phyloP scores from a whole-genome alignment of 23 red algal species.

The Gracilaria gracilis region DNA sequence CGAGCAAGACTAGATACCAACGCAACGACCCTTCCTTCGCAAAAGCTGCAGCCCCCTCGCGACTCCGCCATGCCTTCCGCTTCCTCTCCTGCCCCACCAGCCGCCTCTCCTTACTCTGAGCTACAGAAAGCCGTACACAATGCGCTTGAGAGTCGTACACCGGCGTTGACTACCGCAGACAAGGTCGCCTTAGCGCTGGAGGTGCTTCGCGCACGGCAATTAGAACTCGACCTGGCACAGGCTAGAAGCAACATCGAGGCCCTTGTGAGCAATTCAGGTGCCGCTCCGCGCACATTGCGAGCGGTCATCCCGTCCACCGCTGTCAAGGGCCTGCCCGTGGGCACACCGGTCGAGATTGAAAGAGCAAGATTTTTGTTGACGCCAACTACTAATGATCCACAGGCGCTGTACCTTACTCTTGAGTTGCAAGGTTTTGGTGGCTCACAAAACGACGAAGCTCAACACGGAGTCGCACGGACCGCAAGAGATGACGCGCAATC shows the following conservation, averaged over 20 bases:
- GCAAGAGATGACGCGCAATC: conserved; percentile 32
- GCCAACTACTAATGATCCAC: conserved; percentile 56
- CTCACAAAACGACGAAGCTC: background rate
- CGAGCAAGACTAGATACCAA: background rate
- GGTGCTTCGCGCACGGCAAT: conserved; percentile 56
- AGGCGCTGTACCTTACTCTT: conserved; percentile 59
- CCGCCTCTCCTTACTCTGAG: conserved; percentile 37
- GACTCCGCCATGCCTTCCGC: background rate
- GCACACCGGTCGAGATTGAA: conserved; percentile 48
- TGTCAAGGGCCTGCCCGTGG: conserved; percentile 44
- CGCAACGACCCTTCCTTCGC: conserved; percentile 13
- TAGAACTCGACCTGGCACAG: conserved; percentile 66
- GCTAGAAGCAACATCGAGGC: conserved; percentile 59
- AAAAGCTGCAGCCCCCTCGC: background rate
- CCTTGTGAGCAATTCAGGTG: conserved; percentile 25
- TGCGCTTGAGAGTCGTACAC: conserved; percentile 33
- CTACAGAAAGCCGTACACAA: conserved; percentile 50
- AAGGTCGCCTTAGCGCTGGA: conserved; percentile 68
- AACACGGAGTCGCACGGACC: background rate
- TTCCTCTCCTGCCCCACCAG: conserved; percentile 34
- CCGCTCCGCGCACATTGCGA: conserved; percentile 52
- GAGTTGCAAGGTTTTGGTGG: conserved; percentile 58
- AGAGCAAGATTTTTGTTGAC: conserved; percentile 49
- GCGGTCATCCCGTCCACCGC: conserved; percentile 54
- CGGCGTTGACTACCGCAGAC: conserved; percentile 45